Evolutionary conservation across 2,329 filamentous ascomycete species (phyloP).

Genomic region (Nigrograna mackinnonii): DNA sequence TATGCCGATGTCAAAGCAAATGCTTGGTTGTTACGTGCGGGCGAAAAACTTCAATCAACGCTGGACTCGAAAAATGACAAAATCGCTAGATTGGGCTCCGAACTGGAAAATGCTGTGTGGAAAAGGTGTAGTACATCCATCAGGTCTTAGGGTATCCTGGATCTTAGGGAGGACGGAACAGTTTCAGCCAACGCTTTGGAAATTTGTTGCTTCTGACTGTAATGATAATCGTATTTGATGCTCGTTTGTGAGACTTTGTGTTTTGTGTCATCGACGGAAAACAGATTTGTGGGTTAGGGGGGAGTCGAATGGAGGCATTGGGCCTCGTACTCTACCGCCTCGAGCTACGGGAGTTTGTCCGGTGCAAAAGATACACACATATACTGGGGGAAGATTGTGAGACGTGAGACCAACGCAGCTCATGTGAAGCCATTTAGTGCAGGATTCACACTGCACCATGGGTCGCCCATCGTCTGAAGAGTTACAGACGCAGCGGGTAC

Average conservation of each 20-base stretch:
- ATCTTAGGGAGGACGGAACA: conserved; percentile 5
- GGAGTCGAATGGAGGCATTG: conserved; percentile 29
- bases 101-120: conserved; percentile 4
- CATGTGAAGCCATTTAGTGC: conserved; percentile 65
- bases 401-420: conserved; percentile 60
- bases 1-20: conserved; percentile 20
- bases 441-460: conserved; percentile 67
- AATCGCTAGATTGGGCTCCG: conserved; percentile 3
- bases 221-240: background rate
- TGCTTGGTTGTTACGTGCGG: conserved; percentile 6
- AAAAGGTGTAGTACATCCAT: conserved; percentile 6
- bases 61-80: conserved; percentile 7
- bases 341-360: conserved; percentile 37
- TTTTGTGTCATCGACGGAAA: conserved; percentile 23
- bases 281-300: conserved; percentile 35
- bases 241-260: background rate
- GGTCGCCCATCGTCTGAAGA: conserved; percentile 56
- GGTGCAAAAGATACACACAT: conserved; percentile 45
- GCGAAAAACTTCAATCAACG: conserved; percentile 13
- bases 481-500: conserved; percentile 62
- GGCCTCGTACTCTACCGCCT: conserved; percentile 35
- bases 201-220: background rate
- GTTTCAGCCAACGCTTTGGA: conserved; percentile 1
- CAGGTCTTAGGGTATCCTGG: conserved; percentile 17
- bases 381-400: conserved; percentile 47